Percentiles rank a stretch among this genome's conserved stretches.
Evolutionary conservation across 345 rosid genomes (phyloP).

Genomic region (Nephelium lappaceum): DNA sequence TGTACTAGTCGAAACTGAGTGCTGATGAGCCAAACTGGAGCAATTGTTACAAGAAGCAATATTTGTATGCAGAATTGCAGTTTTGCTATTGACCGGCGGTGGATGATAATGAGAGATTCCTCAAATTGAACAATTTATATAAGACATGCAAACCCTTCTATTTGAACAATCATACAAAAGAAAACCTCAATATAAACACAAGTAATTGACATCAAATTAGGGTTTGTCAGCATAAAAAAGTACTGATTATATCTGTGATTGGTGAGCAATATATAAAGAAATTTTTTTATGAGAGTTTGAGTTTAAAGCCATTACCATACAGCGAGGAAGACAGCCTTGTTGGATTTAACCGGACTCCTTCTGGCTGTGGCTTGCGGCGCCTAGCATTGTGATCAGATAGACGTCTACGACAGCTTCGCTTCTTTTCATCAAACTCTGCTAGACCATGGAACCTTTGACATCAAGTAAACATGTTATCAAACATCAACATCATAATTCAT

Average conservation of each 20-base stretch:
- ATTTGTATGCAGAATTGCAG: background rate
- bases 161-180: background rate
- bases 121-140: background rate
- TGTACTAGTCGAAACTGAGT: background rate
- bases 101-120: background rate
- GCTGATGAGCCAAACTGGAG: background rate
- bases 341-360: slow-evolving; percentile 47
- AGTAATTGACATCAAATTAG: background rate
- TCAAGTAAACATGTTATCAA: slow-evolving; percentile 14
- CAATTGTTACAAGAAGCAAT: background rate
- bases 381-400: slow-evolving; percentile 97
- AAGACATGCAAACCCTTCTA: background rate
- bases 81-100: background rate
- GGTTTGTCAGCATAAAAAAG: background rate
- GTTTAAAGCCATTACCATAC: slow-evolving; percentile 51
- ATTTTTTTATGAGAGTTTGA: background rate
- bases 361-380: slow-evolving; percentile 88
- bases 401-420: slow-evolving; percentile 90
- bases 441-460: slow-evolving; percentile 78
- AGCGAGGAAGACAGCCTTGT: slow-evolving; percentile 46
- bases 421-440: slow-evolving; percentile 90
- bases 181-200: background rate
- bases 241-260: background rate
- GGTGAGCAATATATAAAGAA: background rate
- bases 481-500: background rate